Base-by-base conservation (phyloP, 768 basidiomycete genomes). In the Xerocomellus intermedius region DNA sequence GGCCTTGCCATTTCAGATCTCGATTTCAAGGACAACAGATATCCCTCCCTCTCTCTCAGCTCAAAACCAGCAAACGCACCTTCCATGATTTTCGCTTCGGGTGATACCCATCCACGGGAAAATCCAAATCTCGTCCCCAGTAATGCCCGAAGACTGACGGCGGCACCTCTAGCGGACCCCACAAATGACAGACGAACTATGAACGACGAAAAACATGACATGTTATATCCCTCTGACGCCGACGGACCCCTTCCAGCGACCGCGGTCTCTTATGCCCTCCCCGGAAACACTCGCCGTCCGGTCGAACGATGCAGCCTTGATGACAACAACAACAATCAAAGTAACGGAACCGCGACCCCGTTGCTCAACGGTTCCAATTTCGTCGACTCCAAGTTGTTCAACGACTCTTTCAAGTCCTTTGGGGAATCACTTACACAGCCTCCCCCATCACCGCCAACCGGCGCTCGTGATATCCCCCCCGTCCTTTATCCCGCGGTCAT, bases 1-100 rank as follows among this genome's bases (percentile, higher is more conserved):
- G 72, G 77, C 39, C 75, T 86, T 55, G 65, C 75, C 38, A 77
- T 85, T 68, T 74, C 80, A 53, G 85, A 86, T 54, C 75, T 82
- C 58, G 83, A 85, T 70, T 79, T 82, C 68, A 76, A 78, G 63
- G 86, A 86, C 74, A 81, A 79, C 65, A 77, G 86, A 65, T 85
- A 86, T 60, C 74, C 79, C 17, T 53, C 74, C 45, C 63, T 74
- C 19, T 52, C 70, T 8, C 56, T 74, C 46, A 26, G 54, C 53
- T 49, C 64, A 28, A 65, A 64, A 33, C 60, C 48, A 45, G 55
- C 57, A 41, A 62, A 64, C 43, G 68, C 58, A 42, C 44, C 69
- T 51, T 52, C 67, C 38, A 70, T 76, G 69, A 60, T 68, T 22
- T 61, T 62, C 54, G 60, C 67, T 6, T 56, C 68, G 49, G 49